Evolutionary conservation across 139 green algal genomes (phyloP).

Genomic region (Tetradesmus lagerheimii): DNA sequence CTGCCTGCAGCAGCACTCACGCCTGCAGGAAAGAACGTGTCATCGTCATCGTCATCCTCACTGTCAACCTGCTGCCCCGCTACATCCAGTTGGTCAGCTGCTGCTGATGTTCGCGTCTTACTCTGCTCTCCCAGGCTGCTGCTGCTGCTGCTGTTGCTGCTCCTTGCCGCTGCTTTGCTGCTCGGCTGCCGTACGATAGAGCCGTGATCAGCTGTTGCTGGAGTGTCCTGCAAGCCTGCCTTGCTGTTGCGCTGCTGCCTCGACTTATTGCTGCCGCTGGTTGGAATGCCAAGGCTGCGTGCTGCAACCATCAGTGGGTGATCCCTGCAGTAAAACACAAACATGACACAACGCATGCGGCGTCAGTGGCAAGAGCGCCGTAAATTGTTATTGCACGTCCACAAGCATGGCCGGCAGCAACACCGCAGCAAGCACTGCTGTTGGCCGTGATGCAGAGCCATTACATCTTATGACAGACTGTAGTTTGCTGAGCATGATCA

Average conservation of each 20-base stretch:
- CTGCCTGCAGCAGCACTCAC: neutral
- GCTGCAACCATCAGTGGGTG: neutral
- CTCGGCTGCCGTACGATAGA: neutral
- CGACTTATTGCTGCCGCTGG: neutral
- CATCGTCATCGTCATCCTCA: neutral
- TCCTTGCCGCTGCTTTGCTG: neutral
- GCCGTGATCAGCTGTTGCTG: neutral
- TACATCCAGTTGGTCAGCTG: no score
- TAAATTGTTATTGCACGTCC: no score
- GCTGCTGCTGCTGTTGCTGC: neutral
- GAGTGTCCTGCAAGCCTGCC: neutral
- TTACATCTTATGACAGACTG: no score
- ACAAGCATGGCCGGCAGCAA: no score
- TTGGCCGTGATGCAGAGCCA: no score
- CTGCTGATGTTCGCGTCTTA: neutral
- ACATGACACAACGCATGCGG: no score
- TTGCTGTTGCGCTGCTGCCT: neutral
- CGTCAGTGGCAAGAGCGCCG: no score
- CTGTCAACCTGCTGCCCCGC: neutral
- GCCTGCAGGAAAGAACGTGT: neutral
- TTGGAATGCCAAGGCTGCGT: neutral
- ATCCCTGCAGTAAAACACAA: neutral
- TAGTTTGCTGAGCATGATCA: no score
- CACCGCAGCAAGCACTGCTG: no score
- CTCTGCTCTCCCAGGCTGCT: neutral